Conservation (phyloP, 371 early-diverging fungal genomes). For the Mucor lusitanicus region DNA sequence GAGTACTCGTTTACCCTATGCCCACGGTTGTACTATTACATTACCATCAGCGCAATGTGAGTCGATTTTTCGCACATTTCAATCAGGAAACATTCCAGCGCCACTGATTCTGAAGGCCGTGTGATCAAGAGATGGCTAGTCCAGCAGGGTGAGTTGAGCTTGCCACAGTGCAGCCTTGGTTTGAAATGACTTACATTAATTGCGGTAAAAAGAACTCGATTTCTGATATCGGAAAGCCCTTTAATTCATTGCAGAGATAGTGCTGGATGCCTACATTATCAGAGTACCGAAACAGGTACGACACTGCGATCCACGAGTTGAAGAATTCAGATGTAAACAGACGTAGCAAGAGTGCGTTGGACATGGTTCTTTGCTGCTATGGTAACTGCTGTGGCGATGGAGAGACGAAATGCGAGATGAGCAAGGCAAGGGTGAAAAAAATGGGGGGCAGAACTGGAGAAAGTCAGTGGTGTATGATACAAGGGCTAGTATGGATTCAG, state of each 20-base stretch:
- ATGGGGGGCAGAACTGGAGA: not conserved
- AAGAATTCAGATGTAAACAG: constrained; percentile 90
- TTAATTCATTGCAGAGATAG: constrained; percentile 87
- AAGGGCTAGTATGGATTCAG: not conserved
- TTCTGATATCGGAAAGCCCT: constrained; percentile 72
- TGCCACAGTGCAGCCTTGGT: not conserved
- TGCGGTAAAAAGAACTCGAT: constrained; percentile 88
- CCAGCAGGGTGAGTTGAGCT: not conserved
- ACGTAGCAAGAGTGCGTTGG: constrained; percentile 65
- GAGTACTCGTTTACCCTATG: too few species aligned
- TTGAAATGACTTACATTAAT: constrained; percentile 61
- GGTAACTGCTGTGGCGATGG: not conserved
- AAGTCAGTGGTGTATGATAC: not conserved
- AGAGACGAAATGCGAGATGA: not conserved
- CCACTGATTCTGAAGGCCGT: constrained; percentile 66
- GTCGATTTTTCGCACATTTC: constrained; percentile 68
- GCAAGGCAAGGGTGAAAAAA: not conserved
- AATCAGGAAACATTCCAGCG: constrained; percentile 78
- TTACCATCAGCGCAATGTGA: constrained; percentile 84
- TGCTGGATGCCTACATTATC: constrained; percentile 88
- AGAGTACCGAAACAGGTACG: constrained; percentile 86
- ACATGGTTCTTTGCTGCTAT: constrained; percentile 16
- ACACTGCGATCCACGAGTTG: constrained; percentile 89
- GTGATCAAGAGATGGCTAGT: constrained; percentile 77
- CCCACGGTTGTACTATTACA: too few species aligned